Evolutionary conservation across 108 stramenopile genomes (phyloP), one percentile per base, ranked within the genome.

Genomic region (Schizochytrium sp.): DNA sequence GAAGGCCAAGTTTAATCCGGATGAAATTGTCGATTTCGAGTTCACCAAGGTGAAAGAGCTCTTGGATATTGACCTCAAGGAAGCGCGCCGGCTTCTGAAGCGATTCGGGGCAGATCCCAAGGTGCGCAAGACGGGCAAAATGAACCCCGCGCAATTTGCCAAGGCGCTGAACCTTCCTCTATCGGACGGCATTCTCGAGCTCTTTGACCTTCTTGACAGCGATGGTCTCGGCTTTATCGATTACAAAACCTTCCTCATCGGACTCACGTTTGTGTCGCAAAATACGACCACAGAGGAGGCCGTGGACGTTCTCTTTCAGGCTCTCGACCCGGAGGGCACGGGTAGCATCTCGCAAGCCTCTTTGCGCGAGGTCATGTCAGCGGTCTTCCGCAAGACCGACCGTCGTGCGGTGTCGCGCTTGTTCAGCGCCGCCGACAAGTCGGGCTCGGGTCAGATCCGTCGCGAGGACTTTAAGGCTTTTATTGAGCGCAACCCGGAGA

Each of bases 201-300:
- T 89, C 34, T 89, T 89, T n/a, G 43, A 89, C 48, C 88, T 89
- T 14, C 48, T 89, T 14, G 88, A 89, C 55, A 89, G 34, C 25
- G 28, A 72, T 19, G 88, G 72, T 5, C 48, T 55, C 34, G 88
- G 88, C 5, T 14, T 53, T 18, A 89, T 89, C 69, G 60, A 89
- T 53, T 89, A 58, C 88, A 89, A 89, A 72, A 57, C 71, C 28
- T 89, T 72, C 71, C 69, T 89, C 29, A 72, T 89, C 71, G 88
- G 88, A 0, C 72, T 89, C 72, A 72, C 88, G 48, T 55, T 89
- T 16, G 44, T 89, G 43, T 58, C 43, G 21, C 19, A 63, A 19
- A 41, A 44, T 4, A 43, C 63, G n/a, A 34, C 58, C 51, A 23
- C 60, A 44, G n/a, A 10, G 16, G 88, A 60, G 4, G 88, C 45